A percentile compares a stretch with the other conserved stretches of the same genome.
Evolutionary conservation across 306 rosid genomes (phyloP).

Genomic region (Cicer yamashitae): DNA sequence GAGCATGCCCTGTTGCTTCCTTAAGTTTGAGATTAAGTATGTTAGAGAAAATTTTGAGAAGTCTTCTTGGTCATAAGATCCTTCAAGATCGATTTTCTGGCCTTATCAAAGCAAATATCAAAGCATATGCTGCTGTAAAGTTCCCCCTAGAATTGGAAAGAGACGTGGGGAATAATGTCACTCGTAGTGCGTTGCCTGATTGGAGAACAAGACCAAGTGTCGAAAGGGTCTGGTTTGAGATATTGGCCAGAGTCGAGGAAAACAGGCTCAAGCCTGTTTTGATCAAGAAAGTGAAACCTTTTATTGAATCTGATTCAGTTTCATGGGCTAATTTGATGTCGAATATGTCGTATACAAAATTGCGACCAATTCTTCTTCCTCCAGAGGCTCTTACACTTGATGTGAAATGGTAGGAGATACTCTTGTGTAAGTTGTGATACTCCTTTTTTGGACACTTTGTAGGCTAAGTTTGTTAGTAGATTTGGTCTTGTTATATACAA

Average conservation of each 20-base stretch:
- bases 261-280: constrained; percentile 59
- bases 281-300: constrained; percentile 63
- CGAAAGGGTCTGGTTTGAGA: constrained; percentile 71
- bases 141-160: constrained; percentile 77
- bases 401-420: constrained; percentile 78
- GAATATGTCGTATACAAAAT: constrained; percentile 77
- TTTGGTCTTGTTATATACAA: constrained; percentile 41
- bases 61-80: constrained; percentile 57
- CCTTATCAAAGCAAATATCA: constrained; percentile 69
- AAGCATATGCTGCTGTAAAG: constrained; percentile 60
- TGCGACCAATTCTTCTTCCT: constrained; percentile 73
- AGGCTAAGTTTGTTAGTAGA: constrained; percentile 34
- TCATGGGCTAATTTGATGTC: constrained; percentile 81
- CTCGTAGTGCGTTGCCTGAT: constrained; percentile 48
- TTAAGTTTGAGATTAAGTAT: constrained; percentile 54
- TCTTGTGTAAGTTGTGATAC: constrained; percentile 49
- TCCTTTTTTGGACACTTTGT: constrained; percentile 21
- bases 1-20: constrained; percentile 65
- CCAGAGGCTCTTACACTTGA: constrained; percentile 86
- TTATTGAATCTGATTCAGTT: constrained; percentile 65
- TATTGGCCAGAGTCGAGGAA: constrained; percentile 64
- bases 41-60: constrained; percentile 67
- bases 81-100: constrained; percentile 52
- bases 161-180: constrained; percentile 45
- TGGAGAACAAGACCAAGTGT: constrained; percentile 79